A percentile compares a stretch with the other conserved stretches of the same genome.
Evolutionary conservation across 768 basidiomycete genomes (phyloP).

Genomic region (Baorangia bicolor): DNA sequence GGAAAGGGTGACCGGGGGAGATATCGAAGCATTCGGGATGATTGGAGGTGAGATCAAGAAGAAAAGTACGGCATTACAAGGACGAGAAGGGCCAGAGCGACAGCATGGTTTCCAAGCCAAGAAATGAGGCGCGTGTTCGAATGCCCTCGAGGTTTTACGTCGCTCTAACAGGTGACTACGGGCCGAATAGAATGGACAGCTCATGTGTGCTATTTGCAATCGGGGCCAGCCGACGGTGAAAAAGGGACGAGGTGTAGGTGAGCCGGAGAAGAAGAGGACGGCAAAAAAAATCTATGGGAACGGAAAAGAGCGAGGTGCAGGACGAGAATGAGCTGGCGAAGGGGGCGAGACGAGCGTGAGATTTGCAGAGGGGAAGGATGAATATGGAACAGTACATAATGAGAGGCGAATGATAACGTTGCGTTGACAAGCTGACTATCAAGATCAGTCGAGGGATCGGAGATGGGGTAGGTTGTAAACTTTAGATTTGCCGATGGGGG

Average conservation of each 20-base stretch:
- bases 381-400: slow-evolving; percentile 26
- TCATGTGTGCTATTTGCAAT: slow-evolving; percentile 2
- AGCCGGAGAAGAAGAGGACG: background rate
- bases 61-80: slow-evolving; percentile 14
- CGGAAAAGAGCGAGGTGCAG: slow-evolving; percentile 2
- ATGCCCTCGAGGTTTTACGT: slow-evolving; percentile 25
- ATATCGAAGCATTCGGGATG: slow-evolving; percentile 11
- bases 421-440: slow-evolving; percentile 26
- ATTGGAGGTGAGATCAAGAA: slow-evolving; percentile 13
- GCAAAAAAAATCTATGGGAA: background rate
- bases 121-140: slow-evolving; percentile 8
- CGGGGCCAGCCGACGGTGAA: background rate
- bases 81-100: background rate
- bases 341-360: slow-evolving; percentile 18
- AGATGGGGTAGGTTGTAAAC: slow-evolving; percentile 30
- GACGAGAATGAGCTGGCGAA: background rate
- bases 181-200: background rate
- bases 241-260: background rate
- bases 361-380: slow-evolving; percentile 26
- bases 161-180: slow-evolving; percentile 4
- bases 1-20: slow-evolving; percentile 27
- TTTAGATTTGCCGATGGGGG: slow-evolving; percentile 33
- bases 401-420: slow-evolving; percentile 33
- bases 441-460: slow-evolving; percentile 31
- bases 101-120: background rate